Conservation (phyloP, 495 filamentous ascomycete genomes). For the Physcia stellaris region DNA sequence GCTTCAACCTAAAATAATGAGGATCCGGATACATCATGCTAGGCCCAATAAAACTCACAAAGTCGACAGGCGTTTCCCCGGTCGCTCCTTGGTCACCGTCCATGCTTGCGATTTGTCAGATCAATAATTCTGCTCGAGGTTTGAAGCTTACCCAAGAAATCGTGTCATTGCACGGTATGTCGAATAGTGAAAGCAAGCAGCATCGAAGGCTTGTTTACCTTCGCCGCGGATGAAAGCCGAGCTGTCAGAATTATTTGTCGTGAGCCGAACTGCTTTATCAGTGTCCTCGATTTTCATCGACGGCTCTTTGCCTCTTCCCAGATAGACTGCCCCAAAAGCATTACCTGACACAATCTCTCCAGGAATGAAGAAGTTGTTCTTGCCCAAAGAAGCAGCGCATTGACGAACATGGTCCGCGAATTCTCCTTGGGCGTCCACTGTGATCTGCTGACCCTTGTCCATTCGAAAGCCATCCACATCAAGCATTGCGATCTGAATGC, state of each 20-base stretch:
- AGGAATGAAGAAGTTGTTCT: constrained; percentile 34
- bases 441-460: constrained; percentile 34
- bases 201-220: constrained; percentile 27
- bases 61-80: constrained; percentile 27
- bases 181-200: constrained; percentile 34
- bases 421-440: constrained; percentile 30
- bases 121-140: neutral
- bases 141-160: constrained; percentile 31
- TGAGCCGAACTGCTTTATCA: constrained; percentile 15
- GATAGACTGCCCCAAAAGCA: constrained; percentile 23
- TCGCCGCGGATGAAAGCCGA: constrained; percentile 19
- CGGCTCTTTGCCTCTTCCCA: constrained; percentile 24
- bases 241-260: constrained; percentile 16
- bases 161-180: constrained; percentile 34
- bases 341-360: constrained; percentile 32
- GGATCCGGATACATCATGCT: too few relatives aligned
- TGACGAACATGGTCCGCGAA: constrained; percentile 27
- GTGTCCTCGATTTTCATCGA: constrained; percentile 17
- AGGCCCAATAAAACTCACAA: too few relatives aligned
- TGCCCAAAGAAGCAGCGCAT: constrained; percentile 28
- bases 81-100: constrained; percentile 31
- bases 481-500: constrained; percentile 29
- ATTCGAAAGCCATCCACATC: constrained; percentile 37
- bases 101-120: constrained; percentile 13
- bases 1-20: constrained; percentile 20